A percentile compares a stretch with the other conserved stretches of the same genome.
These are phyloP conservation scores for Trichosporon coremiiforme DNA, from an alignment of 1,284 basidiomycete species.

Conservation along the genomic window DNA sequence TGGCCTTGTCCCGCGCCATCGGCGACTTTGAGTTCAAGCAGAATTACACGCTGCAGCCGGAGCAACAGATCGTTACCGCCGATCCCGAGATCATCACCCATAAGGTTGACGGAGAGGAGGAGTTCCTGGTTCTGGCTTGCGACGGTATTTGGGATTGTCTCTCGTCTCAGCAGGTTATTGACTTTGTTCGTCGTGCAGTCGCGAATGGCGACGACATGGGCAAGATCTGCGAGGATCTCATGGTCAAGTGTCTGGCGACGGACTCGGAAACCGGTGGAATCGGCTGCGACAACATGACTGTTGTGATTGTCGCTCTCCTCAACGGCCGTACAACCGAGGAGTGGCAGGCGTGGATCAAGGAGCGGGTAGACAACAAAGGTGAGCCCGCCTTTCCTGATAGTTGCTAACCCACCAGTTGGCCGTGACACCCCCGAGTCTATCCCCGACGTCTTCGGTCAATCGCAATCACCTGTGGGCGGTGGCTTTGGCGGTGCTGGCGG, in stretches of 20 bases:
- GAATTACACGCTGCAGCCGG: conserved; percentile 75
- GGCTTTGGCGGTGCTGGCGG: conserved; percentile 35
- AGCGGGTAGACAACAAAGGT: conserved; percentile 74
- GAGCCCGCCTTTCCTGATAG: conserved; percentile 57
- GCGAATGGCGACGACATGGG: conserved; percentile 76
- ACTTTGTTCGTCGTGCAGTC: conserved; percentile 81
- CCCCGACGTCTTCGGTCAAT: conserved; percentile 52
- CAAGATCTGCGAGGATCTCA: conserved; percentile 86
- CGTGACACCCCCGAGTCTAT: conserved; percentile 61
- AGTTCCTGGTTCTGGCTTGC: conserved; percentile 94
- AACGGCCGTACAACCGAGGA: conserved; percentile 84
- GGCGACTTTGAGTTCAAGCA: conserved; percentile 99
- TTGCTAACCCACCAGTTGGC: conserved; percentile 55
- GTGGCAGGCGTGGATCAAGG: conserved; percentile 90
- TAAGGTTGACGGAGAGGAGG: conserved; percentile 81
- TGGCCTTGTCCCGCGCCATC: conserved; percentile 90
- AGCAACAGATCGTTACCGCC: conserved; percentile 93
- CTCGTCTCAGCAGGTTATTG: conserved; percentile 87
- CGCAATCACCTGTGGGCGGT: conserved; percentile 30
- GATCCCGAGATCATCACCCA: conserved; percentile 89
- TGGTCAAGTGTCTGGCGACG: conserved; percentile 91
- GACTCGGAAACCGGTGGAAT: conserved; percentile 92
- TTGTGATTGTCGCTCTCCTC: conserved; percentile 85
- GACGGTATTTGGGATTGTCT: conserved; percentile 99
- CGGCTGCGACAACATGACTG: conserved; percentile 99